These are phyloP conservation scores for Mentha longifolia DNA, from an alignment of 257 asterid genomes.

Conservation along the genomic window DNA sequence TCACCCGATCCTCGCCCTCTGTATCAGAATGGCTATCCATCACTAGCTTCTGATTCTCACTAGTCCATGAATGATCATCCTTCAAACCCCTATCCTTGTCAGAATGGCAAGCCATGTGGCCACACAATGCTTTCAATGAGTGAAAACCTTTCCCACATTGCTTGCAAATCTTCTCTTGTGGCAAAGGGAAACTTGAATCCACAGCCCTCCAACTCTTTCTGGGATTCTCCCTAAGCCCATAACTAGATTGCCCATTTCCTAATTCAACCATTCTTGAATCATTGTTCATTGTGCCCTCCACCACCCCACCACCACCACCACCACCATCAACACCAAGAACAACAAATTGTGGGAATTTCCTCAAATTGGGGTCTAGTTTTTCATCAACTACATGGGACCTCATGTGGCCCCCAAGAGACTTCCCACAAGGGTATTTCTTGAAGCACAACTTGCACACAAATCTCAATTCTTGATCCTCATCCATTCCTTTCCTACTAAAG, in stretches of 20 bases:
- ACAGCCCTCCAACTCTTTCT: slow-evolving; percentile 76
- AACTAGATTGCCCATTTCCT: slow-evolving; percentile 58
- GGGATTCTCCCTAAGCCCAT: slow-evolving; percentile 84
- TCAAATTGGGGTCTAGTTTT: slow-evolving; percentile 43
- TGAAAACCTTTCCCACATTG: slow-evolving; percentile 94
- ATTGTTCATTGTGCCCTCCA: slow-evolving; percentile 13
- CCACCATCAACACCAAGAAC: slow-evolving; percentile 10
- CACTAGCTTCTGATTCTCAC: slow-evolving; percentile 66
- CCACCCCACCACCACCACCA: slow-evolving; percentile 22
- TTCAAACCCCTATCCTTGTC: slow-evolving; percentile 69
- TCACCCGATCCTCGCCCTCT: slow-evolving; percentile 56
- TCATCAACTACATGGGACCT: slow-evolving; percentile 72
- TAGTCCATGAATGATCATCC: slow-evolving; percentile 87
- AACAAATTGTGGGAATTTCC: slow-evolving; percentile 42
- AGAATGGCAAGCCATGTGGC: slow-evolving; percentile 95
- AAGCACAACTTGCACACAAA: slow-evolving; percentile 68
- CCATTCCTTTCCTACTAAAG: background rate
- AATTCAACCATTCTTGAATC: slow-evolving; percentile 45
- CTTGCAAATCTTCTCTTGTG: slow-evolving; percentile 73
- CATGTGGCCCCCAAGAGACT: slow-evolving; percentile 85
- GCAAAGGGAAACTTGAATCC: slow-evolving; percentile 45
- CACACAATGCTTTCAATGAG: slow-evolving; percentile 84
- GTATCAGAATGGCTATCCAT: slow-evolving; percentile 75
- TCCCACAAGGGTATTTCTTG: slow-evolving; percentile 85
- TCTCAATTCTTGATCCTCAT: slow-evolving; percentile 61